A percentile compares a stretch with the other conserved stretches of the same genome.
phyloP scores from a whole-genome alignment of 768 basidiomycete species.

The Xerocomellus intermedius region DNA sequence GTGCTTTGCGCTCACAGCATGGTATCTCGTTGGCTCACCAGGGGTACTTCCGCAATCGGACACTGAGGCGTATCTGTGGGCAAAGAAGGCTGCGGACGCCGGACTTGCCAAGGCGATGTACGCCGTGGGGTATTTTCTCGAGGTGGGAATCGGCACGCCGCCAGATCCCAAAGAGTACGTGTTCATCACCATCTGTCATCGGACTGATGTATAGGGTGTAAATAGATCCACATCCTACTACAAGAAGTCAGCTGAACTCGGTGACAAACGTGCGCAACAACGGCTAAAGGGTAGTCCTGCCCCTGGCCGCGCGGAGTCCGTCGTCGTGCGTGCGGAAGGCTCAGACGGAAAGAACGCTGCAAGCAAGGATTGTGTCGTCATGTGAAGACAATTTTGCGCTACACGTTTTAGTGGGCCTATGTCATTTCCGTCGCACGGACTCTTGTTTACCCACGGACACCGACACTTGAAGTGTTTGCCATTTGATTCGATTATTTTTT shows the following conservation, averaged over 20 bases:
- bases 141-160: slow-evolving; percentile 87
- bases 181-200: slow-evolving; percentile 6
- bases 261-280: slow-evolving; percentile 91
- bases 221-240: slow-evolving; percentile 75
- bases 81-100: slow-evolving; percentile 89
- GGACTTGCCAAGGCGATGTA: slow-evolving; percentile 97
- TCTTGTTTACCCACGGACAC: slow-evolving; percentile 19
- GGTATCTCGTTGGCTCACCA: slow-evolving; percentile 98
- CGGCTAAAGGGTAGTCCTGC: slow-evolving; percentile 65
- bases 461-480: slow-evolving; percentile 11
- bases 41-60: slow-evolving; percentile 98
- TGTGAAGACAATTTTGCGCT: slow-evolving; percentile 49
- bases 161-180: slow-evolving; percentile 67
- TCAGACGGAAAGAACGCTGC: slow-evolving; percentile 47
- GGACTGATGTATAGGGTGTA: neutral
- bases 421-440: slow-evolving; percentile 18
- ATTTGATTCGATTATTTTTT: slow-evolving; percentile 10
- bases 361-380: slow-evolving; percentile 85
- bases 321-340: slow-evolving; percentile 54
- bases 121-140: slow-evolving; percentile 95
- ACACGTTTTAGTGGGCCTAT: slow-evolving; percentile 3
- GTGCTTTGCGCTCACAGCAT: slow-evolving; percentile 96
- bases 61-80: slow-evolving; percentile 97
- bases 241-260: slow-evolving; percentile 85
- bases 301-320: slow-evolving; percentile 60